These are phyloP conservation scores for Lasiodiplodia gonubiensis DNA, from an alignment of 2,329 filamentous ascomycete genomes.

Conservation along the genomic window DNA sequence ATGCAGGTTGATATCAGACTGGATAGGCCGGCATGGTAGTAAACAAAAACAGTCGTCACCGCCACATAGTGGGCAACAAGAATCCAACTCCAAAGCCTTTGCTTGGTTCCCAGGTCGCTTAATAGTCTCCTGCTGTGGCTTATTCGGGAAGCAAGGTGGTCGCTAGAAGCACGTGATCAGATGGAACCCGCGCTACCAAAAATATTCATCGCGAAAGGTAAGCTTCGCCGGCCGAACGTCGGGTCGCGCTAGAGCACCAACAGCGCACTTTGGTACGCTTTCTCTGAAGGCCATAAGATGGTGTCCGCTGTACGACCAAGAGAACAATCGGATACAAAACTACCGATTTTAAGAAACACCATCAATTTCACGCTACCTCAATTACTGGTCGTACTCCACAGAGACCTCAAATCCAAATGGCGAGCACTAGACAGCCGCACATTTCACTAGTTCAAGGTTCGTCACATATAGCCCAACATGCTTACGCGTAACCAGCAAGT, in stretches of 20 bases:
- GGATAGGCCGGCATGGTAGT: neutral
- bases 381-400: conserved; percentile 24
- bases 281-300: neutral
- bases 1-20: conserved; percentile 1
- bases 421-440: conserved; percentile 61
- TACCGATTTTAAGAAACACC: conserved; percentile 64
- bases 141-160: neutral
- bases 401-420: conserved; percentile 7
- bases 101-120: neutral
- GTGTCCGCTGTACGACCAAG: conserved; percentile 52
- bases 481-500: neutral
- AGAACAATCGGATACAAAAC: conserved; percentile 64
- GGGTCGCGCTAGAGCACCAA: conserved; percentile 18
- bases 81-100: neutral
- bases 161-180: conserved; percentile 2
- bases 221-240: conserved; percentile 9
- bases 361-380: conserved; percentile 13
- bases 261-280: conserved; percentile 15
- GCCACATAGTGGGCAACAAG: neutral
- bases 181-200: neutral
- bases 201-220: neutral
- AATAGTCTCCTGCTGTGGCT: neutral
- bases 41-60: neutral
- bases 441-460: conserved; percentile 73
- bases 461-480: neutral